phyloP scores from a whole-genome alignment of 208 protist species.

The Trypanosoma platydactyli region DNA sequence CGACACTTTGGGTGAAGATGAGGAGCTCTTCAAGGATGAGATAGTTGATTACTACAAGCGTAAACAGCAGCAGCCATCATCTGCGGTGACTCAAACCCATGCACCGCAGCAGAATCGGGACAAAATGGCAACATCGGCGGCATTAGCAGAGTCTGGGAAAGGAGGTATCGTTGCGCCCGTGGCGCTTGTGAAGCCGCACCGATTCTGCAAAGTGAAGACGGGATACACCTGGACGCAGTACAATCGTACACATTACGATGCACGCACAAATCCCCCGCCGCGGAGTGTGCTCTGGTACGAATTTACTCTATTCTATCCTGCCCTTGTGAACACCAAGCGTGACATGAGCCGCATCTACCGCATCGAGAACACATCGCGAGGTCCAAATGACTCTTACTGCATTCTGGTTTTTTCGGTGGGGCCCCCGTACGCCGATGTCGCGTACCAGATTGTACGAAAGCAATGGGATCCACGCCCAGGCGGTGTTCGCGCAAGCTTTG shows the following conservation, averaged over 20 bases:
- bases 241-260: constrained; percentile 99
- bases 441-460: constrained; percentile 96
- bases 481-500: constrained; percentile 96
- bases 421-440: constrained; percentile 98
- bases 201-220: constrained; percentile 98
- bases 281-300: constrained; percentile 99
- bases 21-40: constrained; percentile 85
- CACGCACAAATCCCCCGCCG: constrained; percentile 98
- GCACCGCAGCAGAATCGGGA: constrained; percentile 16
- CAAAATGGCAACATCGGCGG: constrained; percentile 18
- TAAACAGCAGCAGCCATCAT: neutral
- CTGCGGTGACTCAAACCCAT: too few relatives aligned
- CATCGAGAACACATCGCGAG: constrained; percentile 77
- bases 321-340: constrained; percentile 92
- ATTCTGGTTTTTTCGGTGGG: constrained; percentile 95
- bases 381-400: constrained; percentile 83
- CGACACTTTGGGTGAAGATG: constrained; percentile 72
- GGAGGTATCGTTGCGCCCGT: constrained; percentile 12
- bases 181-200: constrained; percentile 94
- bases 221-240: constrained; percentile 98
- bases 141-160: constrained; percentile 12
- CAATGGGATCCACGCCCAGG: constrained; percentile 95
- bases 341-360: constrained; percentile 94
- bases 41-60: constrained; percentile 83
- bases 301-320: constrained; percentile 99